These are phyloP conservation scores for Lycium ferocissimum DNA, from an alignment of 257 asterid species.

Conservation along the genomic window DNA sequence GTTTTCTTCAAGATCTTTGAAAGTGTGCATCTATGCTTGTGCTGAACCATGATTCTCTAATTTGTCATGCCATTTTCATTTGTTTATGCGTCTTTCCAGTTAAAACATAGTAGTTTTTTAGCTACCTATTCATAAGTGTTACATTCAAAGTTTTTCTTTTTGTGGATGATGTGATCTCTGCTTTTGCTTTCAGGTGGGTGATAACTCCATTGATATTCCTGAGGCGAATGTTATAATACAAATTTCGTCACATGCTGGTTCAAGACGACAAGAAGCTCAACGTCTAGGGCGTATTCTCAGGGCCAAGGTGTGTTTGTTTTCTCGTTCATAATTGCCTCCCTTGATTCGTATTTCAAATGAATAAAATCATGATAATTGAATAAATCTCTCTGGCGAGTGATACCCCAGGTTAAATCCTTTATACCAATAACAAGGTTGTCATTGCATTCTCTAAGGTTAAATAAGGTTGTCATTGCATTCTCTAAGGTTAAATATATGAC, in stretches of 20 bases:
- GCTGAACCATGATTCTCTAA: neutral
- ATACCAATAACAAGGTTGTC: neutral
- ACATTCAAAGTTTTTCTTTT: neutral
- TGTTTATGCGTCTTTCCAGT: neutral
- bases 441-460: neutral
- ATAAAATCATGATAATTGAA: neutral
- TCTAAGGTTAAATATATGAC: neutral
- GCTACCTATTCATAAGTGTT: neutral
- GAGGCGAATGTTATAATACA: slow-evolving; percentile 99
- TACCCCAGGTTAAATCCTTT: slow-evolving; percentile 5
- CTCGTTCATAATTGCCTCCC: slow-evolving; percentile 22
- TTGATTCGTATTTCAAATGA: neutral
- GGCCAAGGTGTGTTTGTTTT: slow-evolving; percentile 72
- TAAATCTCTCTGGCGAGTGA: neutral
- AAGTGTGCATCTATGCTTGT: neutral
- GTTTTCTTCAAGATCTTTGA: neutral
- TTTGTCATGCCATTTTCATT: slow-evolving; percentile 17
- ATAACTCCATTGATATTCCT: slow-evolving; percentile 97
- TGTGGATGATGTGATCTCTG: slow-evolving; percentile 29
- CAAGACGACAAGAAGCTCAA: slow-evolving; percentile 99
- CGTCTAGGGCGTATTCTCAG: slow-evolving; percentile 99
- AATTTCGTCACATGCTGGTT: slow-evolving; percentile 99
- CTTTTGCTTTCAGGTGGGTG: slow-evolving; percentile 78
- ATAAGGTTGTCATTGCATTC: neutral
- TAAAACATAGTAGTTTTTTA: neutral